Conservation (phyloP, 208 protist species). For the Leishmania guyanensis region DNA sequence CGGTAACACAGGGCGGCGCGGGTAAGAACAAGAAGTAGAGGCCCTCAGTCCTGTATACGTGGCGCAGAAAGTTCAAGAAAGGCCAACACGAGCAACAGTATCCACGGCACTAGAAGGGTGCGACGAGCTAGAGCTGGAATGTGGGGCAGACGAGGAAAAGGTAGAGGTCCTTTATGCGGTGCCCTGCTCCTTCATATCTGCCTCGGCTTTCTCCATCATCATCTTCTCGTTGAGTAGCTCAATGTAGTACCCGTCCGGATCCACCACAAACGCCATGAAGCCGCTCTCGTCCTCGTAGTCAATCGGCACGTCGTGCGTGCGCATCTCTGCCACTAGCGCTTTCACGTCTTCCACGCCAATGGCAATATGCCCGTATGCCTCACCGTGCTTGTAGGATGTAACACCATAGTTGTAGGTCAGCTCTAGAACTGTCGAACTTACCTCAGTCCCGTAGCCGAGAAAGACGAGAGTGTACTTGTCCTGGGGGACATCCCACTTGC, state of each 20-base stretch:
- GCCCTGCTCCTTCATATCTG: conserved; percentile 78
- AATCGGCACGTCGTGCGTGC: conserved; percentile 50
- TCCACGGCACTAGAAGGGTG: not conserved
- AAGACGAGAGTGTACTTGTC: conserved; percentile 87
- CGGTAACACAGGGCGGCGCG: not conserved
- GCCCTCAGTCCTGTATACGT: not conserved
- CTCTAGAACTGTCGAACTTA: conserved; percentile 73
- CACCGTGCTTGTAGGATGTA: conserved; percentile 68
- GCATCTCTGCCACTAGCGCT: conserved; percentile 43
- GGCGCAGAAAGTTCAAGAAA: not conserved
- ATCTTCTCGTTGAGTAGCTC: conserved; percentile 80
- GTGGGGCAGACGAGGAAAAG: not conserved
- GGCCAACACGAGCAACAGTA: not conserved
- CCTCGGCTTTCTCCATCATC: conserved; percentile 65
- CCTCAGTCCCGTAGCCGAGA: conserved; percentile 76
- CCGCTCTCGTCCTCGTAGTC: conserved; percentile 76
- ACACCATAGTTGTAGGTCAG: conserved; percentile 90
- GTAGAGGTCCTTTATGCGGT: conserved; percentile 25
- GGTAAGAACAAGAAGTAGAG: not conserved
- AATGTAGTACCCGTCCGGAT: conserved; percentile 88
- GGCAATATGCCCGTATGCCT: conserved; percentile 81
- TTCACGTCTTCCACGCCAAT: conserved; percentile 86
- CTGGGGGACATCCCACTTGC: conserved; percentile 78
- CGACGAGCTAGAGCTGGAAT: not conserved
- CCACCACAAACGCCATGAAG: conserved; percentile 87